A percentile compares a stretch with the other conserved stretches of the same genome.
These are phyloP conservation scores for Gypsophila paniculata DNA, from an alignment of 179 eudicot genomes.

Conservation along the genomic window DNA sequence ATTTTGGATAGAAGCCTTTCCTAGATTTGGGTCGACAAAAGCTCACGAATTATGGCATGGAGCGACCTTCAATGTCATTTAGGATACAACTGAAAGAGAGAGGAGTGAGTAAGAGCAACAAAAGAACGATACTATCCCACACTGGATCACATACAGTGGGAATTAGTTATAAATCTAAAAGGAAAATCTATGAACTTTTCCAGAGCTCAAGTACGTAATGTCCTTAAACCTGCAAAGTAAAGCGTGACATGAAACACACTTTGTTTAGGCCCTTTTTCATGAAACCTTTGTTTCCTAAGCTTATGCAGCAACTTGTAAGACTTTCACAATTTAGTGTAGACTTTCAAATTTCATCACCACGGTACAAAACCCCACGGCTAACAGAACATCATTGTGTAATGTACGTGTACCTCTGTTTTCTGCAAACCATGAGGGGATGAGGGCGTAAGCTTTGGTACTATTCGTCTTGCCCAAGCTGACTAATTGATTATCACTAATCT, in stretches of 20 bases:
- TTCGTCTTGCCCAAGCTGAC: slow-evolving; percentile 16
- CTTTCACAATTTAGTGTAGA: slow-evolving; percentile 13
- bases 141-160: slow-evolving; percentile 23
- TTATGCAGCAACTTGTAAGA: slow-evolving; percentile 17
- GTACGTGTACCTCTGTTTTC: slow-evolving; percentile 22
- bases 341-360: not conserved
- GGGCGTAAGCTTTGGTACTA: slow-evolving; percentile 12
- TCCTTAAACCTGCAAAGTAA: slow-evolving; percentile 32
- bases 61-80: slow-evolving; percentile 38
- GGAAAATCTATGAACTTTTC: slow-evolving; percentile 30
- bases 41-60: slow-evolving; percentile 29
- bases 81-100: slow-evolving; percentile 18
- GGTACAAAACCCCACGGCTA: slow-evolving; percentile 23
- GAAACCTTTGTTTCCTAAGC: slow-evolving; percentile 29
- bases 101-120: slow-evolving; percentile 3
- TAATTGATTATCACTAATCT: not conserved
- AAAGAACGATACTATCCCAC: slow-evolving; percentile 9
- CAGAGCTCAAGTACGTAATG: slow-evolving; percentile 35
- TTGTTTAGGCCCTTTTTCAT: slow-evolving; percentile 29
- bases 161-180: slow-evolving; percentile 30
- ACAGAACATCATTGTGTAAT: slow-evolving; percentile 13
- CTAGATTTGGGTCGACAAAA: slow-evolving; percentile 46
- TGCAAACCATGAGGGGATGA: slow-evolving; percentile 11
- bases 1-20: slow-evolving; percentile 52
- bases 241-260: slow-evolving; percentile 39